Evolutionary conservation across 805 yeast species (phyloP), one percentile per base, ranked within the genome.

Genomic region (Starmerella bombi): DNA sequence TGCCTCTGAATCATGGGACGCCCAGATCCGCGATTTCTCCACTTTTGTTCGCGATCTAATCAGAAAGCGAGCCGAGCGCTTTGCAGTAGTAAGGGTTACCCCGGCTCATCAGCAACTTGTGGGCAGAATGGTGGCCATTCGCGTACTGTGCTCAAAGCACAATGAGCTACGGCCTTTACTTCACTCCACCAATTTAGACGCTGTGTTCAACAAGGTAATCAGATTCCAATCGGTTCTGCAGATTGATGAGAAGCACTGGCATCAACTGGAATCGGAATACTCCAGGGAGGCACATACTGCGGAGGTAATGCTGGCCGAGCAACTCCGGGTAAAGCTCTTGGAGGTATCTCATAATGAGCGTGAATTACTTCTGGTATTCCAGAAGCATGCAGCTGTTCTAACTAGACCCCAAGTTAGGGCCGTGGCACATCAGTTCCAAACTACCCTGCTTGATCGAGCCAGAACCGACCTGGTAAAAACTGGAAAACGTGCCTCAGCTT

Each of bases 11-110:
- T 57, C 66, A 1, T 72, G 86, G 64, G 93, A 83, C 28, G 67
- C 64, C 21, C 69, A 71, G 31, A 54, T 75, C 9, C 75, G 77
- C 52, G 81, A 75, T 41, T 73, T 77, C 60, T 71, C 75, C 1
- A 69, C 72, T 38, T 54, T 80, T 32, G 72, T 83, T 0, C 69
- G 96, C 41, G 95, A 86, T 44, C 58, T 80, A 3, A 64, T 81
- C 31, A 65, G 95, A 47, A 80, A 76, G 50, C 61, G 91, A 32
- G 73, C 75, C 7, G 88, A 80, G 40, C 75, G 74, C 44, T 78
- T 79, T 53, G 67, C 78, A 12, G 70, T 77, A 18, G 71, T 83
- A 17, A 72, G 75, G 42, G 64, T 84, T 8, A 63, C 62, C n/a
- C 67, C 74, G 7, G 60, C 67, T 2, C 69, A 65, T 32, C 31